Evolutionary conservation across 148 eudicot genomes (phyloP).

Genomic region (Rhododendron mucronatum): DNA sequence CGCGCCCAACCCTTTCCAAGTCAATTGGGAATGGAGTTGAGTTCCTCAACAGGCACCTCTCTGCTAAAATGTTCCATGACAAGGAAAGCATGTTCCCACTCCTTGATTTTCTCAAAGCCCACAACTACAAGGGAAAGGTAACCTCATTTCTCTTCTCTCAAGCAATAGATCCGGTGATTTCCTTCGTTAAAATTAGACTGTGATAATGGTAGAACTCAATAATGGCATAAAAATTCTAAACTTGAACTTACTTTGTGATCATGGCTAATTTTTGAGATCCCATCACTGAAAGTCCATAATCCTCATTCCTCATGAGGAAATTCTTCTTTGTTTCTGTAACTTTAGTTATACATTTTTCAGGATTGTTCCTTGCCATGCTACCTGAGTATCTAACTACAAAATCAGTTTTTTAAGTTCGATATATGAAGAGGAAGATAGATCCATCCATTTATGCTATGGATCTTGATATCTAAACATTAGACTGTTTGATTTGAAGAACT

Average conservation of each 20-base stretch:
- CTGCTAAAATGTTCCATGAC: constrained; percentile 99
- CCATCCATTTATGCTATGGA: background rate
- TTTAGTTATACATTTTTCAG: too few relatives aligned
- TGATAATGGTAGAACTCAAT: background rate
- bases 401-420: background rate
- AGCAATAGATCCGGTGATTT: background rate
- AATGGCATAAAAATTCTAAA: background rate
- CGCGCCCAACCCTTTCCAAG: constrained; percentile 88
- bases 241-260: background rate
- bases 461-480: background rate
- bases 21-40: constrained; percentile 98
- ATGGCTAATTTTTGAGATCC: background rate
- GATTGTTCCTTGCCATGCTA: background rate
- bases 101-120: constrained; percentile 74
- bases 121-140: constrained; percentile 95
- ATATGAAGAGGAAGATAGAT: background rate
- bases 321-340: too few relatives aligned
- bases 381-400: background rate
- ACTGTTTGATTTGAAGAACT: background rate
- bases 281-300: background rate
- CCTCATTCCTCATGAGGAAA: background rate
- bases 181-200: background rate
- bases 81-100: constrained; percentile 95
- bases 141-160: background rate
- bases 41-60: constrained; percentile 93